These are phyloP conservation scores for Russula sp. DNA, from an alignment of 768 basidiomycete species.

Conservation along the genomic window DNA sequence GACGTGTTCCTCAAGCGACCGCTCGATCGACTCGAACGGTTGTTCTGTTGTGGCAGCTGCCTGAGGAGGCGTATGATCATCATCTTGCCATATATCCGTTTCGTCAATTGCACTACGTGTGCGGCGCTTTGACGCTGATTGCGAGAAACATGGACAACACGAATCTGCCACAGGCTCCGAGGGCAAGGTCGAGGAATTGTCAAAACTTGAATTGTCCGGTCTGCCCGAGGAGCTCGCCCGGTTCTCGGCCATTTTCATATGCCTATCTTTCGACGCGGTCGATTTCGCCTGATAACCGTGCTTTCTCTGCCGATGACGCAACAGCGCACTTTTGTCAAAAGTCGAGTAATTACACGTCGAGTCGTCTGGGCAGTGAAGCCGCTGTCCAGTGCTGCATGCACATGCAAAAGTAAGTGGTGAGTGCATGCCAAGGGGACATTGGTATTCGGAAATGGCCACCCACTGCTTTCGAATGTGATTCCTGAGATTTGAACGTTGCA, in stretches of 20 bases:
- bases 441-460: not conserved
- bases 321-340: conserved; percentile 17
- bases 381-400: conserved; percentile 15
- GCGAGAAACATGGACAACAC: not conserved
- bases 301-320: conserved; percentile 18
- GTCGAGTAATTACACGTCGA: conserved; percentile 4
- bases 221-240: not conserved
- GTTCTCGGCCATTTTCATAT: not conserved
- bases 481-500: conserved; percentile 17
- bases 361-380: conserved; percentile 15
- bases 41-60: not conserved
- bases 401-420: not conserved
- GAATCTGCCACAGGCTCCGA: not conserved
- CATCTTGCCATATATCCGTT: not conserved
- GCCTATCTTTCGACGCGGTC: conserved; percentile 9
- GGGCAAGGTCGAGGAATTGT: not conserved
- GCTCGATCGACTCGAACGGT: not conserved
- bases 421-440: not conserved
- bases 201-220: not conserved
- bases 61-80: not conserved
- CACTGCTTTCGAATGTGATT: conserved; percentile 18
- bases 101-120: not conserved
- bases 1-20: conserved; percentile 1
- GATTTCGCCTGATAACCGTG: conserved; percentile 16
- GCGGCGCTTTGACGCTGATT: not conserved